Evolutionary conservation across 768 basidiomycete species (phyloP).

Genomic region (Sarcodon sp.): DNA sequence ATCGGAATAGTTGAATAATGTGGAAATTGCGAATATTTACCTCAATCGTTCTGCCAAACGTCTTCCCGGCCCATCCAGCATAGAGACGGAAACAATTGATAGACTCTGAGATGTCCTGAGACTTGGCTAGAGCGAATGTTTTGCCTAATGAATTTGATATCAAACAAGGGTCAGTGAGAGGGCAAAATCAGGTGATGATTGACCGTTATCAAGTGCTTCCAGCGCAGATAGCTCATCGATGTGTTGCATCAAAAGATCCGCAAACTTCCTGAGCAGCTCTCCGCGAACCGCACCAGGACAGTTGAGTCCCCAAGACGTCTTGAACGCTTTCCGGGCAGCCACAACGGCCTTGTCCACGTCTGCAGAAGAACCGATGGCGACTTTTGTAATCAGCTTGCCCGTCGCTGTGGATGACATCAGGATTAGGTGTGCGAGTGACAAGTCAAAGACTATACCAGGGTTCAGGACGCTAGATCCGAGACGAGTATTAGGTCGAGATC

Average conservation of each 20-base stretch:
- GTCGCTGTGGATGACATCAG: conserved; percentile 11
- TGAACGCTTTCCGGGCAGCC: conserved; percentile 26
- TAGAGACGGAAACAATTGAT: conserved; percentile 26
- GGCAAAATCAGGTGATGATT: conserved; percentile 1
- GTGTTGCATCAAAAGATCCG: conserved; percentile 35
- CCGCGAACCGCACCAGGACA: conserved; percentile 25
- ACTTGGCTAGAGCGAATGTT: conserved; percentile 11
- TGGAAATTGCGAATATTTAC: neutral
- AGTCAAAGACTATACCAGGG: neutral
- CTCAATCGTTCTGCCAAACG: conserved; percentile 22
- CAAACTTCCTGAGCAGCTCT: conserved; percentile 34
- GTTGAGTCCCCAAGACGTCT: conserved; percentile 38
- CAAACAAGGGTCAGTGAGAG: neutral
- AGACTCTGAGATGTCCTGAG: conserved; percentile 11
- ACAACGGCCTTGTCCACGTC: conserved; percentile 35
- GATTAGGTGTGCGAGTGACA: too few relatives aligned
- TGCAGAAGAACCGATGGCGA: conserved; percentile 20
- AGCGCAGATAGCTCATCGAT: conserved; percentile 34
- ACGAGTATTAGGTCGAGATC: neutral
- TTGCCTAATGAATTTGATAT: conserved; percentile 22
- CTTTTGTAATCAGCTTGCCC: conserved; percentile 23
- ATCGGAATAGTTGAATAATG: too few relatives aligned
- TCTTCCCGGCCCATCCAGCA: conserved; percentile 52
- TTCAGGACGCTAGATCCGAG: neutral
- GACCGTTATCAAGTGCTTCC: conserved; percentile 36